Conservation (phyloP, 768 basidiomycete genomes). For the Megacollybia marginata region DNA sequence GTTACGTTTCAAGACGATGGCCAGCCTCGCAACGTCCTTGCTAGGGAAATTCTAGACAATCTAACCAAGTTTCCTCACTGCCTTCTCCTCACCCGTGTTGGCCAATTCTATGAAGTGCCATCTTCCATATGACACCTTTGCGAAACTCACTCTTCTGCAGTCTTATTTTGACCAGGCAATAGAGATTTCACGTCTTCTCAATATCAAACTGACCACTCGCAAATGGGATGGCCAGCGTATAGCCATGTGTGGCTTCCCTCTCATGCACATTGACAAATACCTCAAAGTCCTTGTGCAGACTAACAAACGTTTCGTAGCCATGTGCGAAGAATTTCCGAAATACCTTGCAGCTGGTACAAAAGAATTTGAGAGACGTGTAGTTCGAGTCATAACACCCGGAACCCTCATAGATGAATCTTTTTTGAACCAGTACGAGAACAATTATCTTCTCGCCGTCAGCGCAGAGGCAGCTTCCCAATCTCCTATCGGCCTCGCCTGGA, state of each 20-base stretch:
- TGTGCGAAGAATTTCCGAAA: conserved; percentile 86
- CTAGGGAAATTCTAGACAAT: conserved; percentile 65
- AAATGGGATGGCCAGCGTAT: conserved; percentile 65
- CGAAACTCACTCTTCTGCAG: conserved; percentile 28
- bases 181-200: conserved; percentile 67
- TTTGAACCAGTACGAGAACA: conserved; percentile 79
- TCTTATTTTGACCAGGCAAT: conserved; percentile 91
- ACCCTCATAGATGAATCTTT: conserved; percentile 92
- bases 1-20: neutral
- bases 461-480: conserved; percentile 5
- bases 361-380: conserved; percentile 74
- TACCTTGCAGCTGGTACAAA: conserved; percentile 37
- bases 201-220: conserved; percentile 76
- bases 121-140: too few species aligned
- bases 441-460: conserved; percentile 74
- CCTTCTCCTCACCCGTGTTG: conserved; percentile 84
- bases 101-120: conserved; percentile 88
- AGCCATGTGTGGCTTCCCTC: conserved; percentile 88
- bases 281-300: conserved; percentile 81
- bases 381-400: conserved; percentile 86
- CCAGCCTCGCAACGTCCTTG: conserved; percentile 41
- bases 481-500: conserved; percentile 78
- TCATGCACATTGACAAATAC: conserved; percentile 78
- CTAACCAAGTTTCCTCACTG: conserved; percentile 78
- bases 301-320: conserved; percentile 78